Evolutionary conservation across 2,329 filamentous ascomycete genomes (phyloP).

Genomic region (Nigrospora sphaerica): DNA sequence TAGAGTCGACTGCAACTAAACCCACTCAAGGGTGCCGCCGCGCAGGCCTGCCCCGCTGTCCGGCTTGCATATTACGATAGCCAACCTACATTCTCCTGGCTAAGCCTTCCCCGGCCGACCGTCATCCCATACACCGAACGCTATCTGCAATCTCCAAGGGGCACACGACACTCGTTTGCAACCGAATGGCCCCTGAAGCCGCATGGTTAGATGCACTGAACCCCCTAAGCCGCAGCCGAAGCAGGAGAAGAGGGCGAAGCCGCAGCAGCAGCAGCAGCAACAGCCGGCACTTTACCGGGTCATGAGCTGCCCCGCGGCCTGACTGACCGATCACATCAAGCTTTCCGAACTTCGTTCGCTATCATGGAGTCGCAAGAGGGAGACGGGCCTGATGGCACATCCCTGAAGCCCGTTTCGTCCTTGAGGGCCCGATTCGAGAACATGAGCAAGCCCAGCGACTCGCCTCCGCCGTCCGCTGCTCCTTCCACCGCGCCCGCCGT

Average conservation of each 20-base stretch:
- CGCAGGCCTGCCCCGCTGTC: no score
- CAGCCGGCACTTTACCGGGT: neutral
- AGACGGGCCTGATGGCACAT: slow-evolving; percentile 68
- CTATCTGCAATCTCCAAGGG: no score
- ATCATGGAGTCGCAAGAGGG: slow-evolving; percentile 36
- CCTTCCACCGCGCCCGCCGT: slow-evolving; percentile 23
- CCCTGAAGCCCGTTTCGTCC: slow-evolving; percentile 76
- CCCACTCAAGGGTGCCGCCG: no score
- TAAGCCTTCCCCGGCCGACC: neutral
- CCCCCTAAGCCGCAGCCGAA: no score
- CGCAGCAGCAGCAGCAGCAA: no score
- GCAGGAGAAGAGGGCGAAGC: no score
- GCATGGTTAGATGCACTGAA: no score
- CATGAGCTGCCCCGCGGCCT: slow-evolving; percentile 1
- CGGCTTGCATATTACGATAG: neutral
- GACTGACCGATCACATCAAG: neutral
- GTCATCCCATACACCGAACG: no score
- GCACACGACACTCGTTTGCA: no score
- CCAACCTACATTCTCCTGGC: neutral
- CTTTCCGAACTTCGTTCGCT: neutral
- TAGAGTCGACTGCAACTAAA: no score
- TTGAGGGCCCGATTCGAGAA: slow-evolving; percentile 77
- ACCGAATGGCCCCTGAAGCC: no score
- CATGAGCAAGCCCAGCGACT: slow-evolving; percentile 47
- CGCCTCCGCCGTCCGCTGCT: slow-evolving; percentile 17